Evolutionary conservation across 75 land plant species (phyloP), one percentile per base, ranked within the genome.

Genomic region (Larix kaempferi): DNA sequence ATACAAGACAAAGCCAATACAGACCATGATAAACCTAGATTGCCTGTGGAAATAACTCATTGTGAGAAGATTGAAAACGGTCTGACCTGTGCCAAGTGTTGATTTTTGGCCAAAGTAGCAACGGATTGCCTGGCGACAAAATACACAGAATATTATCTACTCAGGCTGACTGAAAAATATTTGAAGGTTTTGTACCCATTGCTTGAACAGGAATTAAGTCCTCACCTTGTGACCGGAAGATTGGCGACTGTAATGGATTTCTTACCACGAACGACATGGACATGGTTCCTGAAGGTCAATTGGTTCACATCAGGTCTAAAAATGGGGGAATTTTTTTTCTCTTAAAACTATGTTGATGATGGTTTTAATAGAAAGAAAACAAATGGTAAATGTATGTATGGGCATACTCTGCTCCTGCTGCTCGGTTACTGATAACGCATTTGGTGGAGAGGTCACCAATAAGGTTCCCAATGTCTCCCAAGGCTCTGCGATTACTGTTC

Each of bases 391-490:
- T 29, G 33, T 29, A 29, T 29, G 0, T 29, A 29, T 29, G 33
- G 33, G 33, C 33, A 29, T 29, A 29, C 33, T 29, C 15, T 41
- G 54, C 73, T 37, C 15, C 23, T 21, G 19, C 76, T 14, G 57
- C 83, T 29, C 75, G 84, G 49, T 85, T 85, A 77, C 78, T 83
- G 27, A 85, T 82, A 71, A 71, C 75, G 65, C 87, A 85, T 59
- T 84, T 74, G 6, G 81, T 75, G 12, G 84, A 65, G 57, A 85
- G 74, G 29, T 82, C 82, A 17, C 77, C 78, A 6, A 86, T 83
- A 54, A 86, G 80, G 41, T 86, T 86, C 2, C 88, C 88, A 49
- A 86, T 86, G 80, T 86, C 88, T 17, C 85, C 82, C 63, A 86
- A 76, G 4, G 88, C 88, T 75, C 88, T 78, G 25, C 88, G 64